Conservation (phyloP, 768 basidiomycete species). For the Pholiota molesta region DNA sequence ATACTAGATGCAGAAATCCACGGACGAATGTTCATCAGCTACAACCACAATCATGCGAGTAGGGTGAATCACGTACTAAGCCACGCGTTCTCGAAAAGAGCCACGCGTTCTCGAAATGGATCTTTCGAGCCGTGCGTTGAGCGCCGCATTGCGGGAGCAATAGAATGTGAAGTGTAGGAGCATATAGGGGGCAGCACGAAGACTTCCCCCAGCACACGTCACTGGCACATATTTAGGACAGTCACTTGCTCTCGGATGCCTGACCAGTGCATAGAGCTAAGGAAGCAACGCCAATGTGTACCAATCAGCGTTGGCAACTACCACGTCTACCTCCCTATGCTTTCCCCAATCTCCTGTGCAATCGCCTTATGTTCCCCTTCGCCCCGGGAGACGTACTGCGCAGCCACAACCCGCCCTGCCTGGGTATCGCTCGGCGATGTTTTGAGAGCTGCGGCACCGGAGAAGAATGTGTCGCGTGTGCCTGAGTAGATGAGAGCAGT, state of each 20-base stretch:
- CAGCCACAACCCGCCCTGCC: not conserved
- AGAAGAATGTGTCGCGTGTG: not conserved
- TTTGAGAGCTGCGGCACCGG: not conserved
- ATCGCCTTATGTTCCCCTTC: not conserved
- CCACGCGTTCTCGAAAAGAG: slow-evolving; percentile 16
- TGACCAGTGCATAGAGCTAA: not conserved
- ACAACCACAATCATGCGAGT: not conserved
- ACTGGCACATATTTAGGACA: slow-evolving; percentile 5
- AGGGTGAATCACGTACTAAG: not conserved
- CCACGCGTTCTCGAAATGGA: slow-evolving; percentile 17
- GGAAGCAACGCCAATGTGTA: not conserved
- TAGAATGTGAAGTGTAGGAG: not conserved
- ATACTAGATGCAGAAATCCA: not conserved
- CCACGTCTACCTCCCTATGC: not conserved
- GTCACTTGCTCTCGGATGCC: not conserved
- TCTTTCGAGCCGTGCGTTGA: slow-evolving; percentile 9
- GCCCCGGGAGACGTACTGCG: not conserved
- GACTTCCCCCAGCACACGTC: not conserved
- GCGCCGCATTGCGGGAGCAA: slow-evolving; percentile 6
- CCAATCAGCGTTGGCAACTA: not conserved
- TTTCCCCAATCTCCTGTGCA: not conserved
- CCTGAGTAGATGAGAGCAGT: not conserved
- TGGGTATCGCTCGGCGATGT: not conserved
- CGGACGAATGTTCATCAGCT: no score
- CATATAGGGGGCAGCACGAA: not conserved